Evolutionary conservation across 305 asterid genomes (phyloP).

Genomic region (Solanum hybrid): DNA sequence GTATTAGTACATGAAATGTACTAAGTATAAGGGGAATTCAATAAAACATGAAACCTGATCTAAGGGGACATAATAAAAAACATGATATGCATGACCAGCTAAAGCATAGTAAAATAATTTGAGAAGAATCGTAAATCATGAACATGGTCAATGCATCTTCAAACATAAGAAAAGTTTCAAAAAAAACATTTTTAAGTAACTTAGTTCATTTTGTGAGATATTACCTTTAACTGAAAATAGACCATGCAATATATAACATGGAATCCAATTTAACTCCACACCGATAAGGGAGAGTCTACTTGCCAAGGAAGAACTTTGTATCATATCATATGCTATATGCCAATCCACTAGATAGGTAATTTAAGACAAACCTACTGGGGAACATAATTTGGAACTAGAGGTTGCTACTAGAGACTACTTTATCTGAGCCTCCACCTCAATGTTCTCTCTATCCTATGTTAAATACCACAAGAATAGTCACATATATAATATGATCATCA

Average conservation of each 20-base stretch:
- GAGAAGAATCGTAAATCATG: background rate
- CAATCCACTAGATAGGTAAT: background rate
- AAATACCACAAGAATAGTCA: background rate
- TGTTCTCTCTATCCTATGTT: background rate
- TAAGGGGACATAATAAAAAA: background rate
- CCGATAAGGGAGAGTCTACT: background rate
- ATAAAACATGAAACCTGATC: no score
- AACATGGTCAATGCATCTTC: background rate
- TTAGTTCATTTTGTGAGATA: background rate
- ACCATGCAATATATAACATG: background rate
- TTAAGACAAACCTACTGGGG: background rate
- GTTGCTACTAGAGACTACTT: background rate
- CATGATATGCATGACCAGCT: background rate
- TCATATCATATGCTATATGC: background rate
- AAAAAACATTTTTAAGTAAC: background rate
- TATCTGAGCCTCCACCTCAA: background rate
- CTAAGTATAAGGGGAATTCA: background rate
- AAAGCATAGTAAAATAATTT: no score
- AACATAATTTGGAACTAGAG: background rate
- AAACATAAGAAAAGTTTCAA: background rate
- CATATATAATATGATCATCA: no score
- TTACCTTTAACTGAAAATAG: background rate
- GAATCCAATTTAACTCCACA: background rate
- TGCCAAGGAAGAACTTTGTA: background rate
- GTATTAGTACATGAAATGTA: no score